A percentile compares a stretch with the other conserved stretches of the same genome.
These are phyloP conservation scores for Eustoma russellianum DNA, from an alignment of 257 asterid species.

Conservation along the genomic window DNA sequence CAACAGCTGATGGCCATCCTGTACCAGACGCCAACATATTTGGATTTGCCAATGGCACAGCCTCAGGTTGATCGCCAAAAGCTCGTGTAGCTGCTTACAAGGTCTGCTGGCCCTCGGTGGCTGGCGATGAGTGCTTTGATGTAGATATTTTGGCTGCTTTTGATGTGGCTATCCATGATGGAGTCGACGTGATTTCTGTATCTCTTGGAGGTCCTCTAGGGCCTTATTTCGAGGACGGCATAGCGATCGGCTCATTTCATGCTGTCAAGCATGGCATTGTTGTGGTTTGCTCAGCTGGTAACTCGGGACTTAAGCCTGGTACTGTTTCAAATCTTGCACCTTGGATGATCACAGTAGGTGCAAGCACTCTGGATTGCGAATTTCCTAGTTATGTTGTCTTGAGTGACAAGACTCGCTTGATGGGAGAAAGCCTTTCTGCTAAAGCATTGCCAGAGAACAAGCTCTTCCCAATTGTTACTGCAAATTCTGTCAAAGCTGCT, in stretches of 20 bases:
- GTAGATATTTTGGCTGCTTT: slow-evolving; percentile 7
- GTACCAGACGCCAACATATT: slow-evolving; percentile 4
- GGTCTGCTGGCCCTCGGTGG: slow-evolving; percentile 2
- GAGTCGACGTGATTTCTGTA: slow-evolving; percentile 1
- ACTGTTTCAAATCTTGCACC: slow-evolving; percentile 1
- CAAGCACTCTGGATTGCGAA: slow-evolving; percentile 3
- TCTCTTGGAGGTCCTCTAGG: not conserved
- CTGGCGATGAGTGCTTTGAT: not conserved
- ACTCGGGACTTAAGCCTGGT: slow-evolving; percentile 4
- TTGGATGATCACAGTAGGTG: slow-evolving; percentile 8
- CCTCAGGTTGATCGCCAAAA: slow-evolving; percentile 3
- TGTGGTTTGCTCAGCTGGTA: slow-evolving; percentile 7
- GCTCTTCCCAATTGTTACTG: slow-evolving; percentile 35
- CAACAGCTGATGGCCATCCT: slow-evolving; percentile 4
- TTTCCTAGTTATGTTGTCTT: slow-evolving; percentile 2
- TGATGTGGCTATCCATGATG: slow-evolving; percentile 10
- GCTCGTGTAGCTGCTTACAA: slow-evolving; percentile 6
- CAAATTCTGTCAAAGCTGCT: slow-evolving; percentile 37
- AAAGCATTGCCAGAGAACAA: slow-evolving; percentile 27
- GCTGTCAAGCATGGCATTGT: slow-evolving; percentile 1
- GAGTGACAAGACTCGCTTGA: not conserved
- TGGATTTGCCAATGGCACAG: slow-evolving; percentile 2
- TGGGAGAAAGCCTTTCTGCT: slow-evolving; percentile 65
- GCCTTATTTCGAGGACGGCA: not conserved
- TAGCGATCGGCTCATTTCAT: slow-evolving; percentile 5